Evolutionary conservation across 805 yeast species (phyloP).

Genomic region (Barnettozyma sucrosica): DNA sequence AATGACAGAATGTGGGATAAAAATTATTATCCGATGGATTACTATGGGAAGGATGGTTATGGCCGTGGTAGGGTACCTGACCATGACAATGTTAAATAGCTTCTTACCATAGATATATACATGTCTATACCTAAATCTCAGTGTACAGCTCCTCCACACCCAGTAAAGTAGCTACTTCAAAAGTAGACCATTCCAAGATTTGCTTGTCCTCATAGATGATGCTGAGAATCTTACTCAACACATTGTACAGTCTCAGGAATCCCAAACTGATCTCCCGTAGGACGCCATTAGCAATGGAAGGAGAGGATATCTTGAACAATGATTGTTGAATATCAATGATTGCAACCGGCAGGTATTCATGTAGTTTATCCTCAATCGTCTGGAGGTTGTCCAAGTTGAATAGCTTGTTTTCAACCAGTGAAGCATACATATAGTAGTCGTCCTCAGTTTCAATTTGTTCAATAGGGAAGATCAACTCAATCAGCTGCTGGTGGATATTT

Average conservation of each 20-base stretch:
- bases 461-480: slow-evolving; percentile 68
- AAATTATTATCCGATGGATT: slow-evolving; percentile 89
- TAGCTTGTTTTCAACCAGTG: slow-evolving; percentile 55
- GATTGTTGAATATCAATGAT: slow-evolving; percentile 54
- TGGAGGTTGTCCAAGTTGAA: slow-evolving; percentile 41
- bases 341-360: slow-evolving; percentile 52
- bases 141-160: slow-evolving; percentile 47
- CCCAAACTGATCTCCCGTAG: slow-evolving; percentile 42
- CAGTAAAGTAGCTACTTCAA: slow-evolving; percentile 61
- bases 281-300: slow-evolving; percentile 52
- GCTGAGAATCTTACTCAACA: slow-evolving; percentile 31
- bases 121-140: neutral
- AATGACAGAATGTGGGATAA: slow-evolving; percentile 62
- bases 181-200: slow-evolving; percentile 46
- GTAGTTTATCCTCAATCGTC: slow-evolving; percentile 40
- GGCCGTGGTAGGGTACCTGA: slow-evolving; percentile 79
- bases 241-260: slow-evolving; percentile 39
- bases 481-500: slow-evolving; percentile 53
- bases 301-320: slow-evolving; percentile 56
- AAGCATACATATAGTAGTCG: slow-evolving; percentile 57
- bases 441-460: slow-evolving; percentile 45
- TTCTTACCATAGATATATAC: neutral
- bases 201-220: slow-evolving; percentile 30
- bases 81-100: slow-evolving; percentile 24
- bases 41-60: slow-evolving; percentile 83